These are phyloP conservation scores for Candida taoyuanica DNA, from an alignment of 805 yeast genomes.

Conservation along the genomic window DNA sequence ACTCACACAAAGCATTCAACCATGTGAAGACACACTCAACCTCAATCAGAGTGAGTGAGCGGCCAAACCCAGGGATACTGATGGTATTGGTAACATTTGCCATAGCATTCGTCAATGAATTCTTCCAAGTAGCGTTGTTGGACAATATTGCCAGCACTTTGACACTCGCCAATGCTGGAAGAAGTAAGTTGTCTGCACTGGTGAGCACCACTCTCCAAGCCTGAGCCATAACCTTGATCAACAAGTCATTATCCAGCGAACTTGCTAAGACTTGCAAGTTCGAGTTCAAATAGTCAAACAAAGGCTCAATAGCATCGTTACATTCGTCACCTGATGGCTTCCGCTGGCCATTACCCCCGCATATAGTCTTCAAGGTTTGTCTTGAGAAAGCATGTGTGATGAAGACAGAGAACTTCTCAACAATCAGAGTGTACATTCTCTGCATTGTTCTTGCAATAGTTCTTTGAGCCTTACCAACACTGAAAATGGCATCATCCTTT, in stretches of 20 bases:
- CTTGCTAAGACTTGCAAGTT: constrained; percentile 62
- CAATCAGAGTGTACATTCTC: constrained; percentile 62
- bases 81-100: constrained; percentile 41
- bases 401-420: constrained; percentile 64
- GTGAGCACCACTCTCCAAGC: constrained; percentile 75
- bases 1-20: constrained; percentile 65
- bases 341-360: constrained; percentile 44
- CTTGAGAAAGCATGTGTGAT: constrained; percentile 56
- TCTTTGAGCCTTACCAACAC: constrained; percentile 71
- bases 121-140: constrained; percentile 33
- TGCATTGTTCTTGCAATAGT: constrained; percentile 60
- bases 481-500: constrained; percentile 72
- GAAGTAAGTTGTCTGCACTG: constrained; percentile 62
- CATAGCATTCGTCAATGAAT: constrained; percentile 42
- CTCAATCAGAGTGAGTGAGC: constrained; percentile 53
- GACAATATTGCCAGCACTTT: constrained; percentile 27
- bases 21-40: constrained; percentile 66
- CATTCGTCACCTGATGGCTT: constrained; percentile 43
- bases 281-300: constrained; percentile 68
- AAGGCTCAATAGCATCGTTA: constrained; percentile 64
- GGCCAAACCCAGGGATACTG: constrained; percentile 43
- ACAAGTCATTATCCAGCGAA: constrained; percentile 48
- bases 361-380: constrained; percentile 49
- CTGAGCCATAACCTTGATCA: constrained; percentile 63
- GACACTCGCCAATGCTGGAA: constrained; percentile 63